Evolutionary conservation across 108 stramenopile species (phyloP).

Genomic region (Aureococcus anophagefferens): DNA sequence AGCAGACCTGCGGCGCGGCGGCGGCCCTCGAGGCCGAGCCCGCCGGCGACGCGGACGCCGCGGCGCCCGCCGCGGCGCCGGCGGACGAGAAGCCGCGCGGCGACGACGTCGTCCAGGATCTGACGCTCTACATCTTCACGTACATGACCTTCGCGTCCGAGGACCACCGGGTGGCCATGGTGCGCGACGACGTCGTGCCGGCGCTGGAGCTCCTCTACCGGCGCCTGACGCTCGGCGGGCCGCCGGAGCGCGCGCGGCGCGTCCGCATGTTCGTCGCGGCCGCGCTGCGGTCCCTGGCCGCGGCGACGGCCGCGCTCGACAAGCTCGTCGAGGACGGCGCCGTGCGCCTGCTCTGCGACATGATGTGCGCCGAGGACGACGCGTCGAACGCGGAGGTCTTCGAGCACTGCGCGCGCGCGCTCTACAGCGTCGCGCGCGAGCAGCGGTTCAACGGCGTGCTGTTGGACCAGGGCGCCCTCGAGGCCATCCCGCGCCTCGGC

Average conservation of each 20-base stretch:
- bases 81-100: not conserved
- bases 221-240: not conserved
- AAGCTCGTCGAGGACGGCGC: constrained; percentile 12
- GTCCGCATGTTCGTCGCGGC: not conserved
- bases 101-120: not conserved
- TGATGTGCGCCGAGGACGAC: not conserved
- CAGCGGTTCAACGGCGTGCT: not conserved
- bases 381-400: not conserved
- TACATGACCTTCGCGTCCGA: not conserved
- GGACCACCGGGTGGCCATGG: not conserved
- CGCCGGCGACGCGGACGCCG: too few relatives aligned
- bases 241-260: not conserved
- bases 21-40: too few relatives aligned
- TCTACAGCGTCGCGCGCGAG: not conserved
- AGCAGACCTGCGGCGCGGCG: too few relatives aligned
- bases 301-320: not conserved
- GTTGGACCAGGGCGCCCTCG: not conserved
- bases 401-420: not conserved
- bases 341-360: not conserved
- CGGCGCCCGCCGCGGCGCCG: not conserved
- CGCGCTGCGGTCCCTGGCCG: constrained; percentile 3
- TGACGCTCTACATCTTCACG: too few relatives aligned
- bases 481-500: not conserved
- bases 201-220: not conserved
- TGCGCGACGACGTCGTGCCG: not conserved